A percentile compares a stretch with the other conserved stretches of the same genome.
Conservation (phyloP, 768 basidiomycete species). For the Naematelia encephala region DNA sequence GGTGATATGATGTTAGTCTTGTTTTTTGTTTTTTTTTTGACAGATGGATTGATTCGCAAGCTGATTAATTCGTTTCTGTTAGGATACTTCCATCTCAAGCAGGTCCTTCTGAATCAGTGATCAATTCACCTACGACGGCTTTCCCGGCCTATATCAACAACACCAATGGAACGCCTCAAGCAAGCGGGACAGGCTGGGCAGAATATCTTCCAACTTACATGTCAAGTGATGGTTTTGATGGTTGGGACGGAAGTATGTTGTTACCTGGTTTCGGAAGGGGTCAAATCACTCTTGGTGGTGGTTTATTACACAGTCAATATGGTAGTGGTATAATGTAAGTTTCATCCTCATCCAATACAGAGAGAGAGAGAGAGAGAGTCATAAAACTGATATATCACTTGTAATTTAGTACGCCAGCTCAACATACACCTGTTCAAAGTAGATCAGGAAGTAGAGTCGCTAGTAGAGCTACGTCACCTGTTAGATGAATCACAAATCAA, state of each 20-base stretch:
- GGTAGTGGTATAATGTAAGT: conserved; percentile 48
- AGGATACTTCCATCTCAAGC: conserved; percentile 45
- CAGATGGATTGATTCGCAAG: background rate
- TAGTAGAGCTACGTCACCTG: conserved; percentile 35
- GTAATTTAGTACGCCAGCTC: conserved; percentile 33
- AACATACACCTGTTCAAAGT: conserved; percentile 37
- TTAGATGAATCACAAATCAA: background rate
- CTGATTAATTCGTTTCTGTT: background rate
- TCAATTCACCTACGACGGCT: conserved; percentile 29
- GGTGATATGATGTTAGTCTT: conserved; percentile 41
- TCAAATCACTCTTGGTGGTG: conserved; percentile 41
- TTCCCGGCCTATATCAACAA: conserved; percentile 5
- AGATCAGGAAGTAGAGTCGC: conserved; percentile 27
- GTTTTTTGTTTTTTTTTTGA: background rate
- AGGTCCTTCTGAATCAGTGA: conserved; percentile 38
- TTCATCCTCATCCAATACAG: too few relatives aligned
- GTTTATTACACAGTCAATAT: conserved; percentile 40
- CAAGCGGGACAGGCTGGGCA: conserved; percentile 30
- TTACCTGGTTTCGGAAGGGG: conserved; percentile 45
- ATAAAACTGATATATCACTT: background rate
- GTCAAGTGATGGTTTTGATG: conserved; percentile 42
- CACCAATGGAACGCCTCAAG: background rate
- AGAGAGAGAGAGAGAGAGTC: background rate
- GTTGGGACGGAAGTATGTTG: conserved; percentile 47
- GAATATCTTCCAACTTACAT: conserved; percentile 43